Evolutionary conservation across 2,329 filamentous ascomycete genomes (phyloP).

Genomic region (Leptosphaerulina australis): DNA sequence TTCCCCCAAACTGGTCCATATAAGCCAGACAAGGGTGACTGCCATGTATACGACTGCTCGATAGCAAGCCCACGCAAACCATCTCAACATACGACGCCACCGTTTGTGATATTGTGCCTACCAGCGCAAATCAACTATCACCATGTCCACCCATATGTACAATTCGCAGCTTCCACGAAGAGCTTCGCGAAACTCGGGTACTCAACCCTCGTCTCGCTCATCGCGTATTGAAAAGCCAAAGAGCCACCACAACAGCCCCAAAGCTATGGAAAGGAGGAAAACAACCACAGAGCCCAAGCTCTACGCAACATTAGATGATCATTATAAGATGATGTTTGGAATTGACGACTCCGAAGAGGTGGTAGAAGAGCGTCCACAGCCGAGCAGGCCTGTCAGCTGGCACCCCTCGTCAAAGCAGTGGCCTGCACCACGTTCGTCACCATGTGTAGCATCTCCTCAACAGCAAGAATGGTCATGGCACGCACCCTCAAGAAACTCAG

Average conservation of each 20-base stretch:
- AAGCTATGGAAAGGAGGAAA: conserved; percentile 45
- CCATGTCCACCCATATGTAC: conserved; percentile 38
- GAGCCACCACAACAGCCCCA: conserved; percentile 49
- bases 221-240: conserved; percentile 49
- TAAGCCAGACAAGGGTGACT: conserved; percentile 27
- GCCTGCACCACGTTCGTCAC: conserved; percentile 27
- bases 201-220: conserved; percentile 35
- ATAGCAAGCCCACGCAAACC: conserved; percentile 16
- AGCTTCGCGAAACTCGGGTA: conserved; percentile 42
- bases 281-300: conserved; percentile 47
- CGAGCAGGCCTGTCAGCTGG: conserved; percentile 71
- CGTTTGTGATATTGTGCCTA: conserved; percentile 18
- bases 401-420: conserved; percentile 67
- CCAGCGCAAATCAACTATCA: conserved; percentile 26
- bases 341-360: conserved; percentile 36
- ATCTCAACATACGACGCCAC: conserved; percentile 17
- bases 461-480: conserved; percentile 39
- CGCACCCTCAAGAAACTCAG: conserved; percentile 34
- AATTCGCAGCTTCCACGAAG: conserved; percentile 38
- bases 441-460: conserved; percentile 30
- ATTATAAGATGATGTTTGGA: conserved; percentile 52
- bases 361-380: conserved; percentile 33
- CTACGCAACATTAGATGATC: conserved; percentile 49
- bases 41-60: conserved; percentile 26
- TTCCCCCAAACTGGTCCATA: conserved; percentile 28